Conservation (phyloP, 2,329 filamentous ascomycete genomes). For the Monosporascus ibericus region DNA sequence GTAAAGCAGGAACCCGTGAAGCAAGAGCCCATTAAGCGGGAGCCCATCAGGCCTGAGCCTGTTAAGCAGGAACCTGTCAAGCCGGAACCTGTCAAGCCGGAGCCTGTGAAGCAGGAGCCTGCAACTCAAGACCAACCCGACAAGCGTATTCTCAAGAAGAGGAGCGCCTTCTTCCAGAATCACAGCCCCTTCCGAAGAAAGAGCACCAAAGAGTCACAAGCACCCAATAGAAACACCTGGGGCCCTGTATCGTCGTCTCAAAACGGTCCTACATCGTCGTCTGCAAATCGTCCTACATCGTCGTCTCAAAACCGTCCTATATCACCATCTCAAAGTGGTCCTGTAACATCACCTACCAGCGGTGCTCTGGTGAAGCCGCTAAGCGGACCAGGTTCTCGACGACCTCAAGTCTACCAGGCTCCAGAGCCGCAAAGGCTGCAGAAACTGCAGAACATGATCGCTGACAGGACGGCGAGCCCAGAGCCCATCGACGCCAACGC, state of each 20-base stretch:
- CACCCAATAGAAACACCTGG: slow-evolving; percentile 55
- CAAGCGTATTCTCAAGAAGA: slow-evolving; percentile 62
- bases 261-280: not conserved
- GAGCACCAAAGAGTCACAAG: slow-evolving; percentile 67
- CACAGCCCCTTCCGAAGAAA: slow-evolving; percentile 89
- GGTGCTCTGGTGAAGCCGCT: too few relatives aligned
- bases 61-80: slow-evolving; percentile 50
- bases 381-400: slow-evolving; percentile 21
- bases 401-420: slow-evolving; percentile 33
- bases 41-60: slow-evolving; percentile 54
- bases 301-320: slow-evolving; percentile 2
- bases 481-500: slow-evolving; percentile 88
- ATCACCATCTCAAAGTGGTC: slow-evolving; percentile 9
- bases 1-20: slow-evolving; percentile 55
- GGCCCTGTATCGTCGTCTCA: slow-evolving; percentile 27
- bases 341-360: slow-evolving; percentile 3
- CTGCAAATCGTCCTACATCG: slow-evolving; percentile 8
- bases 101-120: slow-evolving; percentile 29
- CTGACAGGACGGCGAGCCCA: slow-evolving; percentile 55
- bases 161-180: slow-evolving; percentile 87
- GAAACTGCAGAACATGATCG: slow-evolving; percentile 25
- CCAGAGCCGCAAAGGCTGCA: slow-evolving; percentile 22
- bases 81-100: slow-evolving; percentile 56
- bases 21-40: slow-evolving; percentile 51
- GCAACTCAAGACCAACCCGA: slow-evolving; percentile 48